phyloP scores from a whole-genome alignment of 2,329 filamentous ascomycete genomes.

The Camillea tinctor region DNA sequence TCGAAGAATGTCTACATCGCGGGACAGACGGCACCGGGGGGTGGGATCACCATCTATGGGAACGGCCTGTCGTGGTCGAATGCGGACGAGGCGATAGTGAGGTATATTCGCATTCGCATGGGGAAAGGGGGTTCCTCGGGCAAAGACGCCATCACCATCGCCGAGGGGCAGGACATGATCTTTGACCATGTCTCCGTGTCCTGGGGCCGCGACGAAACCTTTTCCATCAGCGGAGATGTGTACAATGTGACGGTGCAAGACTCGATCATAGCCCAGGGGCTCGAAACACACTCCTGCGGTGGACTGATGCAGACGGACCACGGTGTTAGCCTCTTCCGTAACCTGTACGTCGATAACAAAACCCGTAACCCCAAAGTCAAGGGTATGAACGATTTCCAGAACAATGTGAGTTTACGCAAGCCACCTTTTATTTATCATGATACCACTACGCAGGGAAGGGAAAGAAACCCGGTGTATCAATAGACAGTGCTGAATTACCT shows the following conservation, averaged over 20 bases:
- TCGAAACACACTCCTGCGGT: constrained; percentile 53
- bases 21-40: constrained; percentile 50
- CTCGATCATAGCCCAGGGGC: constrained; percentile 52
- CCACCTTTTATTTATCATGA: too few species aligned
- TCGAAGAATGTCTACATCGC: constrained; percentile 48
- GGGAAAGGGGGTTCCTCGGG: constrained; percentile 49
- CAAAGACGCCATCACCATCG: constrained; percentile 54
- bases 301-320: constrained; percentile 51
- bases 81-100: constrained; percentile 51
- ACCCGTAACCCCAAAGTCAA: constrained; percentile 58
- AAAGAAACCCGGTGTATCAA: too few species aligned
- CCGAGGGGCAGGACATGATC: constrained; percentile 52
- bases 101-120: constrained; percentile 56
- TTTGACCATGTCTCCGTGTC: constrained; percentile 54
- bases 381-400: constrained; percentile 53
- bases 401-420: constrained; percentile 31
- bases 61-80: constrained; percentile 53
- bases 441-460: too few species aligned
- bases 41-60: constrained; percentile 51
- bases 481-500: constrained; percentile 24
- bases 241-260: constrained; percentile 52
- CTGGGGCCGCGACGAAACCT: constrained; percentile 57
- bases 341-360: constrained; percentile 57
- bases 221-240: constrained; percentile 47
- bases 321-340: constrained; percentile 51